Base-by-base conservation (phyloP, 345 rosid genomes). In the Rhizophora apiculata region DNA sequence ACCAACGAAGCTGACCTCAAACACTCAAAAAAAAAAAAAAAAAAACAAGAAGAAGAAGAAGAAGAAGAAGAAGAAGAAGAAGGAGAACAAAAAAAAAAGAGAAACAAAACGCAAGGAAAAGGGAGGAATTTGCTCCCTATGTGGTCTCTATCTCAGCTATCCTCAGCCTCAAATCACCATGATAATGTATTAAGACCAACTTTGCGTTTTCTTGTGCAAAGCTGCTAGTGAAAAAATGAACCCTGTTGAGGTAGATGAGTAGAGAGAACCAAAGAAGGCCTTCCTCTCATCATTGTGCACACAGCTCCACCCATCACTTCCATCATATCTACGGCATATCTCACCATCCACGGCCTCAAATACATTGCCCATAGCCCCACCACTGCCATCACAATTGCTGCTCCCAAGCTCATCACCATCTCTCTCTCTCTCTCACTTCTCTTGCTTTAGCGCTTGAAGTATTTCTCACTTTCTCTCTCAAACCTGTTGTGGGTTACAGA, bases 331-430 rank as follows among this genome's bases (percentile, higher is more conserved):
- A 52, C 81, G 0, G 83, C 80, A 19, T 29, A 67, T 59, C 80
- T 81, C 69, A 76, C 70, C 55, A 81, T 49, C 81, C 30, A 4
- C 15, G 83, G 87, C 64, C 87, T 49, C 53, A 84, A 37, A 65
- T 20, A 74, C 13, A 79, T 62, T 4, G 76, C 74, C 85, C 85
- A 84, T 6, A 84, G 57, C 5, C 83, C 87, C 31, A 68, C 72
- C 62, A 70, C 63, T 27, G 63, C 83, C 74, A 76, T 63, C n/a
- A 16, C 60, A 24, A 79, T 64, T 43, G 71, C 84, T 27, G 34
- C 76, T 74, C 79, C 84, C 62, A 83, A 54, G 67, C 71, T 71
- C 84, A 83, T 78, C 8, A 43, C 15, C 49, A 7, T 43, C 5
- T 13, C 49, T 43, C 49, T 34, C 68, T 48, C n/a, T 29, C 30